A percentile compares a stretch with the other conserved stretches of the same genome.
Evolutionary conservation across 148 eudicot genomes (phyloP).

Genomic region (Amaranthus cruentus): DNA sequence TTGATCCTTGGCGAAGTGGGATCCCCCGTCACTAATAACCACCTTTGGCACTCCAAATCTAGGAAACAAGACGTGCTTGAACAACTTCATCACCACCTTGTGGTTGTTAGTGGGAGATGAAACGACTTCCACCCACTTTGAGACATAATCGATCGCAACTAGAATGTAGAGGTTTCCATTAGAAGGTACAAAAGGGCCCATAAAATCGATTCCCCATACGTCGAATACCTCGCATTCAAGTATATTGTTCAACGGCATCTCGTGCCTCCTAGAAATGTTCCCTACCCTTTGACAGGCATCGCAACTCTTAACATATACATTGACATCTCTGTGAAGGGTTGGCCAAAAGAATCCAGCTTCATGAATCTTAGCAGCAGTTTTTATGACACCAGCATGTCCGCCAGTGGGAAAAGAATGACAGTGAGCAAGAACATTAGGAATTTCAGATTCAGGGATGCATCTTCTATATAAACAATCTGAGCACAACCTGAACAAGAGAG

Average conservation of each 20-base stretch:
- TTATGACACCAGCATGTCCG: neutral
- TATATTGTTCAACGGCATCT: neutral
- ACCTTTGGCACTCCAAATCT: neutral
- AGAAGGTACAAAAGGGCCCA: neutral
- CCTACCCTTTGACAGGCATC: neutral
- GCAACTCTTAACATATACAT: neutral
- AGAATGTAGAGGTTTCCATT: neutral
- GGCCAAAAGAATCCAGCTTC: neutral
- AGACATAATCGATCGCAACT: neutral
- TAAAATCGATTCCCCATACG: neutral
- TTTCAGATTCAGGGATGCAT: neutral
- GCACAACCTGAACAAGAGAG: neutral
- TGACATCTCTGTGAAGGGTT: neutral
- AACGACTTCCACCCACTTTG: neutral
- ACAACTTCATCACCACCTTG: neutral
- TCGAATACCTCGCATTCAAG: neutral
- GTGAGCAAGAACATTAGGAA: neutral
- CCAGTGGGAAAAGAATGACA: neutral
- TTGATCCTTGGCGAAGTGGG: neutral
- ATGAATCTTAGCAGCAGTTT: neutral
- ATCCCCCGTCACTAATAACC: slow-evolving; percentile 1
- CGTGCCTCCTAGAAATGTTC: neutral
- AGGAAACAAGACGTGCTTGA: neutral
- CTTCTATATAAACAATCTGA: neutral
- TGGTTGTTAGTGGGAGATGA: neutral